Evolutionary conservation across 108 stramenopile genomes (phyloP).

Genomic region (Nitzschia putrida): DNA sequence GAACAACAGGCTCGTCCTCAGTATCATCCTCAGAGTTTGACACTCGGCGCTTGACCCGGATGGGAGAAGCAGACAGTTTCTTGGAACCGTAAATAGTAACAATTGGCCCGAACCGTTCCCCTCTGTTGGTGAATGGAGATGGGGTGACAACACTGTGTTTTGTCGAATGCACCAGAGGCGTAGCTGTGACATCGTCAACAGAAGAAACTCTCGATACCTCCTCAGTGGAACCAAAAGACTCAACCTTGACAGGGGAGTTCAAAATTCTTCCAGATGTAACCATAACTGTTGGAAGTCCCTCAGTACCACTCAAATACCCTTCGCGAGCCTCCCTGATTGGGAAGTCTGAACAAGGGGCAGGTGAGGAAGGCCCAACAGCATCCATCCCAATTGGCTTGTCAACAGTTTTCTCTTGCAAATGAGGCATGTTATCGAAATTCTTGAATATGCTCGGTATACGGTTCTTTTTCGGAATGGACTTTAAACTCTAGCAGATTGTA

Average conservation of each 20-base stretch:
- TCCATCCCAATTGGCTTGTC: not conserved
- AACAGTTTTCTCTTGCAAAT: conserved; percentile 11
- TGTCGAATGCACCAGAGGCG: not conserved
- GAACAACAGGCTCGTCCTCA: not conserved
- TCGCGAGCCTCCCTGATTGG: conserved; percentile 18
- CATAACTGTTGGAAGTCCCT: conserved; percentile 9
- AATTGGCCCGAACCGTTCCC: conserved; percentile 8
- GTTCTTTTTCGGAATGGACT: no score
- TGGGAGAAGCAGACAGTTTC: conserved; percentile 19
- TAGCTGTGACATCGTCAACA: conserved; percentile 5
- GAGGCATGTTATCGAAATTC: conserved; percentile 14
- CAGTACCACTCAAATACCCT: conserved; percentile 5
- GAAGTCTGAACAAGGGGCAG: not conserved
- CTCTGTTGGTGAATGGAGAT: conserved; percentile 11
- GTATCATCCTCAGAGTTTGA: conserved; percentile 27
- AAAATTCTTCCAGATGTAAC: not conserved
- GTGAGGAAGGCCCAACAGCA: not conserved
- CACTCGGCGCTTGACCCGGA: conserved; percentile 27
- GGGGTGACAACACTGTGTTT: conserved; percentile 22
- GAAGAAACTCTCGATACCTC: not conserved
- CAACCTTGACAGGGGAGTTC: not conserved
- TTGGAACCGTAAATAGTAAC: conserved; percentile 26
- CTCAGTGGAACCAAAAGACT: conserved; percentile 3
- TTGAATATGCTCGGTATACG: no score
- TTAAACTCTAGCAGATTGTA: no score